phyloP scores from a whole-genome alignment of 2,329 filamentous ascomycete species.

The Cercospora canescens region DNA sequence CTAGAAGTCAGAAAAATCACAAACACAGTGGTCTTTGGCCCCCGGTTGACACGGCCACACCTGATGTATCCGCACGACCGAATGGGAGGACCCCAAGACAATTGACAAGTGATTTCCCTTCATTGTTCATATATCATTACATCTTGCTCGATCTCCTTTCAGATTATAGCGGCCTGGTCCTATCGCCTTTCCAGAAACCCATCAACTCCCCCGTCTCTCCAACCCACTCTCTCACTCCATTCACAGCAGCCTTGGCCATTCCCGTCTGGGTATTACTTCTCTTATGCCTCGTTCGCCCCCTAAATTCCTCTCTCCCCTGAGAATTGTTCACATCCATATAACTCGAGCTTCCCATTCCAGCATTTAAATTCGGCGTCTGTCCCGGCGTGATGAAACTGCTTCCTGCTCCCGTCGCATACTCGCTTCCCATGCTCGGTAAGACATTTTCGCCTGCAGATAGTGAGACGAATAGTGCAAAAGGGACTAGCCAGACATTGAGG shows the following conservation, averaged over 20 bases:
- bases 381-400: constrained; percentile 51
- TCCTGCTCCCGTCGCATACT: constrained; percentile 63
- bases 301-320: constrained; percentile 41
- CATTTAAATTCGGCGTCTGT: constrained; percentile 34
- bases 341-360: constrained; percentile 14
- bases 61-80: too few species aligned
- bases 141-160: not conserved
- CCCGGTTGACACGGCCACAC: too few species aligned
- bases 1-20: not conserved
- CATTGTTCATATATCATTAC: not conserved
- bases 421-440: constrained; percentile 84
- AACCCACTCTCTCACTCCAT: constrained; percentile 65
- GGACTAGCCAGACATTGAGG: constrained; percentile 93
- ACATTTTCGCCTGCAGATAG: constrained; percentile 94
- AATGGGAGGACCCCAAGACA: too few species aligned
- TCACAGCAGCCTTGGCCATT: constrained; percentile 60
- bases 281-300: constrained; percentile 43
- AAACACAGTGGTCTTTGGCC: not conserved
- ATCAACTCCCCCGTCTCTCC: constrained; percentile 61
- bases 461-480: constrained; percentile 92
- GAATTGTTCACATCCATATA: constrained; percentile 6
- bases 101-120: not conserved
- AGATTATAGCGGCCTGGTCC: constrained; percentile 47
- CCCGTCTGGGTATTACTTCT: constrained; percentile 54
- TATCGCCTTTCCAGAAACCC: constrained; percentile 63